Base-by-base conservation (phyloP, 2,329 filamentous ascomycete genomes). In the Trichoderma sp. region DNA sequence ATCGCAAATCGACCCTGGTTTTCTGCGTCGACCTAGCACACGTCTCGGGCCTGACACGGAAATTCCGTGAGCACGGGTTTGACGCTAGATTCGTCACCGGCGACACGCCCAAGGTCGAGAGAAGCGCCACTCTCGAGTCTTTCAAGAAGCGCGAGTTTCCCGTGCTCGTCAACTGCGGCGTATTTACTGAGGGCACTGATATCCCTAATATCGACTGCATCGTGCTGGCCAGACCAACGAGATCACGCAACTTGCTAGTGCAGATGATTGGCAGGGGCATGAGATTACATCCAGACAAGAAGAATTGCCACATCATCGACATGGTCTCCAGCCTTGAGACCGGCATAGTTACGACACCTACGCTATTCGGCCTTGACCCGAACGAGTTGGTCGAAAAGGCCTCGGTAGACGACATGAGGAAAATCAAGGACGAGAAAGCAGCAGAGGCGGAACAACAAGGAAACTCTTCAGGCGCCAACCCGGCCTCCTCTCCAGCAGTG, bases 201-300 rank as follows among this genome's bases (percentile, higher is more conserved):
- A 98, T 99, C 38, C 97, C 97, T 6, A 98, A 97, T 82, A 94
- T 99, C 78, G 97, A 99, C 85, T 98, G 97, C 81, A 91, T 99
- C 29, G 82, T 99, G 9, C 88, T 99, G 9, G 95, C 93, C 4
- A 88, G 97, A 29, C 97, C 97, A 0, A 99, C 97, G 1, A 92
- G 93, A 79, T 98, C 97, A 18, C 91, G 94, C n/a, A 98, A 98
- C 79, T 86, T 99, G 3, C 90, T 99, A 1, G 91, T 98, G 1
- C 97, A 99, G 84, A 99, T 99, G 97, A 98, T 99, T 77, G 97
- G 97, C 0, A 90, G 97, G 80, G 97, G 97, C 5, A 94, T 99
- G 91, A 91, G 97, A 59, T 85, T 98, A 53, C 89, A 94, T 82
- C 87, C 92, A 1, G 93, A 90, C 14, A 99, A 99, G 84, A 86